These are phyloP conservation scores for Colletotrichum sp. DNA, from an alignment of 2,329 filamentous ascomycete species.

Conservation along the genomic window DNA sequence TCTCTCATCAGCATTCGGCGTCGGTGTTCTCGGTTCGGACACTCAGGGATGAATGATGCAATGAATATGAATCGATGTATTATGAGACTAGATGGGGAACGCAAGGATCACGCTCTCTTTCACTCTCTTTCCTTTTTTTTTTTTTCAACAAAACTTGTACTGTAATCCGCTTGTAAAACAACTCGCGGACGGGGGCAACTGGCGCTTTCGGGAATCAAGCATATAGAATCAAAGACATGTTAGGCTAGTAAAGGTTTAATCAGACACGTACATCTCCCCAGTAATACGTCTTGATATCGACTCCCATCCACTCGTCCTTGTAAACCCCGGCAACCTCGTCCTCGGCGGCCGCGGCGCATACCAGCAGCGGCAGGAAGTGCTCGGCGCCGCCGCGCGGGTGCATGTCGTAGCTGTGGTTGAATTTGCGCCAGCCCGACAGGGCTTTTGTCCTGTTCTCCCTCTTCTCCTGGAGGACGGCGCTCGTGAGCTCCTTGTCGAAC, in stretches of 20 bases:
- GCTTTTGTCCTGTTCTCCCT: conserved; percentile 39
- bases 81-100: not conserved
- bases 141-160: not conserved
- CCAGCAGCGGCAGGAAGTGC: conserved; percentile 65
- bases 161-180: not conserved
- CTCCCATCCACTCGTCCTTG: conserved; percentile 51
- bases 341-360: conserved; percentile 57
- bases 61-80: conserved; percentile 13
- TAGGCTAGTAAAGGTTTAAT: conserved; percentile 6
- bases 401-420: conserved; percentile 55
- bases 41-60: conserved; percentile 11
- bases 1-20: conserved; percentile 14
- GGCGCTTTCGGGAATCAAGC: not conserved
- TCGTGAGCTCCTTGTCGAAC: conserved; percentile 54
- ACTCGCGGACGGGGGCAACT: not conserved
- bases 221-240: conserved; percentile 4
- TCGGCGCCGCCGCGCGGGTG: conserved; percentile 60
- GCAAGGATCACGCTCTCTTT: not conserved
- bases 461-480: conserved; percentile 40
- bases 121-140: not conserved
- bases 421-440: conserved; percentile 51
- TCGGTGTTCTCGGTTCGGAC: not conserved
- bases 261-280: conserved; percentile 43
- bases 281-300: conserved; percentile 61
- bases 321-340: conserved; percentile 50